phyloP scores from a whole-genome alignment of 73 alveolate genomes.

The Symbiodinium pilosum region DNA sequence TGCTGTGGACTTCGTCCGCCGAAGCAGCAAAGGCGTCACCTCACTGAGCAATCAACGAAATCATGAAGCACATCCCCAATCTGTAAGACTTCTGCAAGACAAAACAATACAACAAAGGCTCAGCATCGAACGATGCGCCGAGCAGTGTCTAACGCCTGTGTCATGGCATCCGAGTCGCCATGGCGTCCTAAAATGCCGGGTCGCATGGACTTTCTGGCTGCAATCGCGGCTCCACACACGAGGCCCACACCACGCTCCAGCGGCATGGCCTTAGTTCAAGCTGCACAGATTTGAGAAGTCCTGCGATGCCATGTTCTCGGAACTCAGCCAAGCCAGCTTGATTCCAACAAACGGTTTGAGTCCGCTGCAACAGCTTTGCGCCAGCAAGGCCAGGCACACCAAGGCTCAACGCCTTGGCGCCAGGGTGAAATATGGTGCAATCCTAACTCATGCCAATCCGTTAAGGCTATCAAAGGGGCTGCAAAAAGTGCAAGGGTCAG shows the following conservation, averaged over 20 bases:
- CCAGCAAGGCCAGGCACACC: constrained; percentile 91
- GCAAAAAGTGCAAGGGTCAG: neutral
- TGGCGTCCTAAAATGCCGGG: constrained; percentile 47
- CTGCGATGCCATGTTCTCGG: no score
- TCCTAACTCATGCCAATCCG: neutral
- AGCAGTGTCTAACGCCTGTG: constrained; percentile 81
- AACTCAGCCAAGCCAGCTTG: no score
- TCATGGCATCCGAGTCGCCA: constrained; percentile 65
- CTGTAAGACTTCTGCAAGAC: neutral
- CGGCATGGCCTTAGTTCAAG: neutral
- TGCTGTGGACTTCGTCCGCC: constrained; percentile 49
- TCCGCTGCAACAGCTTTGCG: constrained; percentile 59
- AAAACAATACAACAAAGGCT: neutral
- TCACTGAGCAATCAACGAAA: neutral
- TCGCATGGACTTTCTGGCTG: no score
- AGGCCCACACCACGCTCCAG: constrained; percentile 8
- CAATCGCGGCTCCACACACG: no score
- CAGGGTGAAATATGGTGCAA: neutral
- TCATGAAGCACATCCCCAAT: neutral
- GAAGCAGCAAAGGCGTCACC: constrained; percentile 58
- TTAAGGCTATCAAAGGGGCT: neutral
- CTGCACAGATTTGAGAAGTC: no score
- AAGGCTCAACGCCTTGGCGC: constrained; percentile 49
- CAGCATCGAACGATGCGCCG: constrained; percentile 49
- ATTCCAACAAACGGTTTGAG: neutral